A percentile compares a stretch with the other conserved stretches of the same genome.
Evolutionary conservation across 257 asterid species (phyloP).

Genomic region (Rauvolfia tetraphylla): DNA sequence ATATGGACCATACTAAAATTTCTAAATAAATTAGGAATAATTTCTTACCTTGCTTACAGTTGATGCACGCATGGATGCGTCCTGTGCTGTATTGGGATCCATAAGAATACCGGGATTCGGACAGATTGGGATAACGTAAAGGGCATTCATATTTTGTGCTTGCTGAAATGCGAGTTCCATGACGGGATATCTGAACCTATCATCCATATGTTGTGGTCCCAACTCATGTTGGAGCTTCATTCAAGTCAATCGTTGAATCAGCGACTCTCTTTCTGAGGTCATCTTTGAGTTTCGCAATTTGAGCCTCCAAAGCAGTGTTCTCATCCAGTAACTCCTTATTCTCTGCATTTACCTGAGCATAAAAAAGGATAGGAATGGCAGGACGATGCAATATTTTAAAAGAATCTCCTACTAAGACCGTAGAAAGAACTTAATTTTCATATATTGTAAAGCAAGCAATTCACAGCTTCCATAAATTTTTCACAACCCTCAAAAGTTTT

Average conservation of each 20-base stretch:
- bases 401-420: neutral
- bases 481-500: neutral
- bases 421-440: neutral
- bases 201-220: slow-evolving; percentile 8
- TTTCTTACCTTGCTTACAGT: slow-evolving; percentile 43
- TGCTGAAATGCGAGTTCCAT: slow-evolving; percentile 29
- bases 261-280: slow-evolving; percentile 29
- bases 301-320: slow-evolving; percentile 35
- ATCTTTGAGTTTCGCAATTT: slow-evolving; percentile 38
- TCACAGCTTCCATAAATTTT: neutral
- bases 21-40: no score
- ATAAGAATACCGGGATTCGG: slow-evolving; percentile 26
- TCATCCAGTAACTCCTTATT: slow-evolving; percentile 54
- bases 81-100: slow-evolving; percentile 18
- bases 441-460: neutral
- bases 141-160: slow-evolving; percentile 30
- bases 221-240: slow-evolving; percentile 31
- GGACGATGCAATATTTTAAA: neutral
- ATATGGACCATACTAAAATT: no score
- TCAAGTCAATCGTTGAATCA: slow-evolving; percentile 44
- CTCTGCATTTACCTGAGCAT: slow-evolving; percentile 43
- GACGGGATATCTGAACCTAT: slow-evolving; percentile 19
- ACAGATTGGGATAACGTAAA: slow-evolving; percentile 31
- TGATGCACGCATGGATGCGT: slow-evolving; percentile 16
- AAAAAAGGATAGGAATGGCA: neutral